Percentiles rank a stretch among this genome's conserved stretches.
phyloP scores from a whole-genome alignment of 192 early-diverging fungal species.

The Coemansia asiatica region DNA sequence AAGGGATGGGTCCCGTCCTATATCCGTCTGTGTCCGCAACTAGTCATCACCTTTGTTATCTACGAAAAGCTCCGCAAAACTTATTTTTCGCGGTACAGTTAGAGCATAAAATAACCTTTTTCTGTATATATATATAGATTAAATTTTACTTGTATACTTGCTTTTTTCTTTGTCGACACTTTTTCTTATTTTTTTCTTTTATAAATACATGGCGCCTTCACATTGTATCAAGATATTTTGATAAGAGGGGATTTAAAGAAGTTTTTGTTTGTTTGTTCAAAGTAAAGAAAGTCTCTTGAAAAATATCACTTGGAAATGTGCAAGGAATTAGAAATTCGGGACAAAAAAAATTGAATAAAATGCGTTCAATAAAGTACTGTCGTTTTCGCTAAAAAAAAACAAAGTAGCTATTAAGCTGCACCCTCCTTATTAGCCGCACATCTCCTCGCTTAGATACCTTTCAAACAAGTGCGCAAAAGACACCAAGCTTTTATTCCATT shows the following conservation, averaged over 20 bases:
- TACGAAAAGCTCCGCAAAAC: slow-evolving; percentile 67
- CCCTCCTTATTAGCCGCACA: not conserved
- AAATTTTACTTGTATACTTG: not conserved
- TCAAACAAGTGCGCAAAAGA: slow-evolving; percentile 1
- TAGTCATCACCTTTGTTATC: slow-evolving; percentile 80
- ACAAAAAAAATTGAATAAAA: slow-evolving; percentile 9
- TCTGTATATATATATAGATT: not conserved
- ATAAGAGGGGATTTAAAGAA: not conserved
- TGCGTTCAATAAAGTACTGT: slow-evolving; percentile 7
- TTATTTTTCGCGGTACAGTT: slow-evolving; percentile 33
- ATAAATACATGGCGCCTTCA: too few species aligned
- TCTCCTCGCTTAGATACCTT: not conserved
- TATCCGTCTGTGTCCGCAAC: slow-evolving; percentile 76
- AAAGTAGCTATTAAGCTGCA: not conserved
- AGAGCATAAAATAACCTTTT: not conserved
- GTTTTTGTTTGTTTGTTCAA: not conserved
- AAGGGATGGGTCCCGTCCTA: slow-evolving; percentile 85
- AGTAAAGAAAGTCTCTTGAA: slow-evolving; percentile 3
- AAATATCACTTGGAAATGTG: not conserved
- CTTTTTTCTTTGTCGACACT: not conserved
- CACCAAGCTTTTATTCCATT: slow-evolving; percentile 11
- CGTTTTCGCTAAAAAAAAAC: not conserved
- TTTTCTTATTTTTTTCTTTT: not conserved
- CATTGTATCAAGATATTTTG: too few species aligned
- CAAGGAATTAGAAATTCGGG: not conserved